Conservation (phyloP, 257 asterid genomes). For the Solanum verrucosum region DNA sequence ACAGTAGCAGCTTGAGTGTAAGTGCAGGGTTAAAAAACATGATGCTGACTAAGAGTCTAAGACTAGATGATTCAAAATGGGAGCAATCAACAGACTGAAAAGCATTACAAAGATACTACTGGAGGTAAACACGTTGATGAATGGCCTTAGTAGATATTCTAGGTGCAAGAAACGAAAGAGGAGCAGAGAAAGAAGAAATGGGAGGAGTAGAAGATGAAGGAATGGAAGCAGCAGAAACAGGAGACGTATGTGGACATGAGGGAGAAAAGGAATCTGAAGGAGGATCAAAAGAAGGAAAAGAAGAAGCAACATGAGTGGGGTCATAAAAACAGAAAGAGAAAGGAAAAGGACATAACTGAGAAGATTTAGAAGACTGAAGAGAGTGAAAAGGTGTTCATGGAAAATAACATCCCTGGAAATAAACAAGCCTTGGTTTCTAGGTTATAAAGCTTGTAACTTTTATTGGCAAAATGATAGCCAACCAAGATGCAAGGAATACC, state of each 20-base stretch:
- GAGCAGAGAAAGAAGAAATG: too few relatives aligned
- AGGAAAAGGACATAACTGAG: not conserved
- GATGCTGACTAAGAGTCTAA: not conserved
- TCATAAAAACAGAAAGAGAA: not conserved
- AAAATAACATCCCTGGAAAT: not conserved
- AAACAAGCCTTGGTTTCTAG: not conserved
- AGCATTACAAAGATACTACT: too few relatives aligned
- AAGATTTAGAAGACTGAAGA: not conserved
- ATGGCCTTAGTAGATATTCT: too few relatives aligned
- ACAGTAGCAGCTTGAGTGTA: not conserved
- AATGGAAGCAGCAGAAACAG: not conserved
- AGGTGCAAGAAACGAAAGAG: not conserved
- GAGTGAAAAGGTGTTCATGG: not conserved
- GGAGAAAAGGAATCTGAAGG: not conserved
- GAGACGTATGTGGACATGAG: not conserved
- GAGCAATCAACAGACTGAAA: not conserved
- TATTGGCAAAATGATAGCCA: not conserved
- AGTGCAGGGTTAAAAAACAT: not conserved
- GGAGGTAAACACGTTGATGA: too few relatives aligned
- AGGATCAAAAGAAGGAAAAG: not conserved
- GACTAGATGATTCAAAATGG: not conserved
- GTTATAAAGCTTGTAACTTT: not conserved
- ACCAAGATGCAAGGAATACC: not conserved
- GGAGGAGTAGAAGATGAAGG: not conserved
- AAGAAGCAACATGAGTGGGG: not conserved